Evolutionary conservation across 2,329 filamentous ascomycete genomes (phyloP), one percentile per base, ranked within the genome.

Genomic region (Fusarium zealandicum): DNA sequence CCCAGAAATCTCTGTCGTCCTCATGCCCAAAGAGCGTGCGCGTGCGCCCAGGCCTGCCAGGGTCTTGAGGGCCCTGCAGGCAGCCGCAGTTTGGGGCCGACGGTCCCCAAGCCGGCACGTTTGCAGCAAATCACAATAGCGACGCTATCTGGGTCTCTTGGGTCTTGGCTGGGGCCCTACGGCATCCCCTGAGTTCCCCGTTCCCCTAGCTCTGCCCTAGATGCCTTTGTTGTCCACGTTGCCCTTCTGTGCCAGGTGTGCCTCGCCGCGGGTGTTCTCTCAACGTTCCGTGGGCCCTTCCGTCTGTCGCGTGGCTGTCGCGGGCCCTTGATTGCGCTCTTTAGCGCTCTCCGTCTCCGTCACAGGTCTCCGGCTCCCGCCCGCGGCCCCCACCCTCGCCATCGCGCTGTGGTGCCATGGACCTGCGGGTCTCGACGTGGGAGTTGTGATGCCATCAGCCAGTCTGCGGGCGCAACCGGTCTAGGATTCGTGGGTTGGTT

Each of bases 381-480:
- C 17, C 10, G 4, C 17, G 30, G 56, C 63, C 63, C 63, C 63
- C 60, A 57, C 61, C 55, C 59, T 53, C 44, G 38, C 42, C 42
- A 38, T 51, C 51, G 57, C 56, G 10, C 54, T 62, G 58, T 67
- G 63, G 64, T 67, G 64, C 63, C 64, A 67, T 60, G 58, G 52
- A 63, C 44, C 51, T 64, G 65, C 63, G 65, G 65, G 63, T 62
- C 65, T 59, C 48, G 61, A 65, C 63, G 65, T 67, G 65, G 65
- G 65, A 67, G 65, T 62, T 63, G 65, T 66, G 65, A 68, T 68
- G 63, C 65, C 63, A 68, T 68, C 65, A 60, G 61, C 63, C 59
- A 54, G 50, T 40, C 57, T 65, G 65, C 65, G 65, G 65, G 65
- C 65, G 65, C 65, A 68, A 59, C 51, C 53, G 63, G 63, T 66